phyloP scores from a whole-genome alignment of 768 basidiomycete species.

The Auriscalpium vulgare region DNA sequence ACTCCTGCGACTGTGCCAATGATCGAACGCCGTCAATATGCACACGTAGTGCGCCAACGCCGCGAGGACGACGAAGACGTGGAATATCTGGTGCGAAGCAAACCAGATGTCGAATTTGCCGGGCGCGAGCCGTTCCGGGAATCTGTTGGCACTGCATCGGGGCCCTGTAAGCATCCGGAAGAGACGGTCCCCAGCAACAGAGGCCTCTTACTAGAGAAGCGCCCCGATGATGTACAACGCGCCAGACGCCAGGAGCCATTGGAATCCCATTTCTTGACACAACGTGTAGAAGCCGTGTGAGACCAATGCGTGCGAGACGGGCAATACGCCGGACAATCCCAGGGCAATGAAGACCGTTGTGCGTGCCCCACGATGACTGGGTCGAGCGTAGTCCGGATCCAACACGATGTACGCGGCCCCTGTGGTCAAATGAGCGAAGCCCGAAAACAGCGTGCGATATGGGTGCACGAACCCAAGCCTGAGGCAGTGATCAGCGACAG shows the following conservation, averaged over 20 bases:
- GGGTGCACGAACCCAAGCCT: constrained; percentile 46
- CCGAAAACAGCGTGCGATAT: constrained; percentile 16
- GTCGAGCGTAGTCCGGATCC: constrained; percentile 68
- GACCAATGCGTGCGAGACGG: constrained; percentile 55
- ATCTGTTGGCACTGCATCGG: constrained; percentile 60
- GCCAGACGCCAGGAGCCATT: constrained; percentile 64
- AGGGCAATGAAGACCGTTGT: constrained; percentile 74
- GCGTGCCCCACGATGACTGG: constrained; percentile 67
- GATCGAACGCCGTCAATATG: constrained; percentile 48
- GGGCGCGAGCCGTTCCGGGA: constrained; percentile 69
- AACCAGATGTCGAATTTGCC: constrained; percentile 75
- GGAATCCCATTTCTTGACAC: constrained; percentile 56
- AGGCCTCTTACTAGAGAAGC: constrained; percentile 63
- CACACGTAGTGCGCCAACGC: constrained; percentile 58
- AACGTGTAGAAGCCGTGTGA: constrained; percentile 51
- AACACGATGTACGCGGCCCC: constrained; percentile 71
- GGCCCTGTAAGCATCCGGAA: no score
- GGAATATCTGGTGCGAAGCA: constrained; percentile 88
- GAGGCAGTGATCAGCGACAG: constrained; percentile 40
- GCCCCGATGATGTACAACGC: constrained; percentile 74
- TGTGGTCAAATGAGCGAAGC: constrained; percentile 20
- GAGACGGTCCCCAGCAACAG: not conserved
- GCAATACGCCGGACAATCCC: constrained; percentile 62
- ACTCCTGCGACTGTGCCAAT: constrained; percentile 36
- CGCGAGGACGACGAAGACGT: constrained; percentile 67